These are phyloP conservation scores for Nicotiana noctiflora DNA, from an alignment of 257 asterid species.

Conservation along the genomic window DNA sequence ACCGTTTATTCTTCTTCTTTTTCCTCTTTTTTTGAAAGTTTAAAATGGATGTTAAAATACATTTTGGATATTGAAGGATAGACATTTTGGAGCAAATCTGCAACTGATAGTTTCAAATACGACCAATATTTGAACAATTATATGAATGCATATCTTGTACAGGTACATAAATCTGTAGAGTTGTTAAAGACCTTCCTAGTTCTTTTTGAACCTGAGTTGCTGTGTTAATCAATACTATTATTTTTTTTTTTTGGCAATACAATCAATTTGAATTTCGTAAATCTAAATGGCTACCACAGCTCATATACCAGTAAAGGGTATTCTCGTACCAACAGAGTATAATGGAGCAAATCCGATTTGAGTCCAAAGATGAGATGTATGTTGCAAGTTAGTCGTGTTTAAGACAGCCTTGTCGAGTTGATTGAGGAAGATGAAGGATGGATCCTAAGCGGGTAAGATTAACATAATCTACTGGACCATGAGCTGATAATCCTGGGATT, in stretches of 20 bases:
- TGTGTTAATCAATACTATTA: neutral
- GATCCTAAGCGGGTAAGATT: constrained; percentile 49
- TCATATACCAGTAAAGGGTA: neutral
- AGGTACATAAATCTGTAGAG: neutral
- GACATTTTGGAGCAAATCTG: neutral
- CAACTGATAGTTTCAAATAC: no score
- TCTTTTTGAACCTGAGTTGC: neutral
- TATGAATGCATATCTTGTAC: no score
- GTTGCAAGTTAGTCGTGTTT: constrained; percentile 4
- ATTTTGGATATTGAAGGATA: no score
- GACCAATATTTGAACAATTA: no score
- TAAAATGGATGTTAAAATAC: no score
- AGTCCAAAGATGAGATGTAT: neutral
- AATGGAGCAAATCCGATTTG: neutral
- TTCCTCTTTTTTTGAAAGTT: no score
- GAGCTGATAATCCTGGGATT: constrained; percentile 47
- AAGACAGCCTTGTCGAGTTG: constrained; percentile 5
- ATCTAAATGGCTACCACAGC: neutral
- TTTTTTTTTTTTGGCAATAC: neutral
- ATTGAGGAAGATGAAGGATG: neutral
- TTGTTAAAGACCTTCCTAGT: neutral
- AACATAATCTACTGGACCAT: constrained; percentile 52
- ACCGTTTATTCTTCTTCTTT: no score
- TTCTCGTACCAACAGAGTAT: neutral
- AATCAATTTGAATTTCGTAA: neutral